A percentile compares a stretch with the other conserved stretches of the same genome.
phyloP scores from a whole-genome alignment of 331 rosid species.

The Cucumis variabilis region DNA sequence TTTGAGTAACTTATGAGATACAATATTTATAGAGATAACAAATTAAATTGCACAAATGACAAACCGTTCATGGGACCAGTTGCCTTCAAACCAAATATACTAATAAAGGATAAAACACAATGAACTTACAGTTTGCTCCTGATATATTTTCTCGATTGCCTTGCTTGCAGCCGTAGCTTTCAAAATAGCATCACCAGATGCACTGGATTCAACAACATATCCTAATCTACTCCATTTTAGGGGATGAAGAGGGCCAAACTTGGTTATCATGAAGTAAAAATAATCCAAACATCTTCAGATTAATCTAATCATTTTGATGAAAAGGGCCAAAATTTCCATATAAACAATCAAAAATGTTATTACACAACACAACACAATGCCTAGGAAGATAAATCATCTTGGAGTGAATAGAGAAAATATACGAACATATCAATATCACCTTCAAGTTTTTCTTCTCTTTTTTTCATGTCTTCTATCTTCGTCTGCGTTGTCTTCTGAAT shows the following conservation, averaged over 20 bases:
- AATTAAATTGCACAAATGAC: constrained; percentile 47
- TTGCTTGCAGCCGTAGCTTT: too few species aligned
- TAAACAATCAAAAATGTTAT: not conserved
- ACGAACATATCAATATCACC: not conserved
- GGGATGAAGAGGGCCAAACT: too few species aligned
- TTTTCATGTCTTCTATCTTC: constrained; percentile 47
- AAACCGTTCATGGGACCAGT: too few species aligned
- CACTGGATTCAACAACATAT: constrained; percentile 98
- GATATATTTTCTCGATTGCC: too few species aligned
- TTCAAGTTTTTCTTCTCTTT: constrained; percentile 54
- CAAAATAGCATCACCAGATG: constrained; percentile 94
- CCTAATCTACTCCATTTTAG: constrained; percentile 98
- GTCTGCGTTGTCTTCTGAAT: constrained; percentile 54
- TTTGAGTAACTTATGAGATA: not conserved
- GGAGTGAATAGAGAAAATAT: not conserved
- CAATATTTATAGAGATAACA: not conserved
- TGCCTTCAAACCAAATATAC: too few species aligned
- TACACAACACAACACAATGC: not conserved
- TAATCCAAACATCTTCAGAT: not conserved
- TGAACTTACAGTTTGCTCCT: too few species aligned
- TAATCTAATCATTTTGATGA: not conserved
- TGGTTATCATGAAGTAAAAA: not conserved
- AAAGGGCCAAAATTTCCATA: not conserved
- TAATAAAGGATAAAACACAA: too few species aligned
- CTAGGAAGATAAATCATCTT: not conserved